These are phyloP conservation scores for Exserohilum rostratum DNA, from an alignment of 2,329 filamentous ascomycete genomes.

Conservation along the genomic window DNA sequence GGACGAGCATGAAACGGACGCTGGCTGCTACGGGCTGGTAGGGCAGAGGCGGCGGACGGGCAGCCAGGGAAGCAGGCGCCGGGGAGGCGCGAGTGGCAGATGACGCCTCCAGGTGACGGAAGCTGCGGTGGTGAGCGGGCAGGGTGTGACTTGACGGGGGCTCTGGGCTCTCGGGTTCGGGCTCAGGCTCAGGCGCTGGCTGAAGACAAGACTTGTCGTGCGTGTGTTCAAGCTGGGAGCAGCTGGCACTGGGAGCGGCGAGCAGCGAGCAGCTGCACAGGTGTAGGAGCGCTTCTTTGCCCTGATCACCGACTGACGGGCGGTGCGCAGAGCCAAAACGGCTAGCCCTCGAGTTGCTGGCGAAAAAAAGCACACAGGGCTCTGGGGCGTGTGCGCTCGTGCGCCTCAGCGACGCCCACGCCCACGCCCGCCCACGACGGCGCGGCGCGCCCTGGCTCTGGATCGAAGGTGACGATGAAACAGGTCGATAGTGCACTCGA, in stretches of 20 bases:
- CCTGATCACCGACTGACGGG: slow-evolving; percentile 8
- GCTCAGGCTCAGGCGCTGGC: too few species aligned
- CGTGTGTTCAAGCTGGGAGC: too few species aligned
- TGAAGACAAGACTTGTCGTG: too few species aligned
- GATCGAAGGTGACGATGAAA: slow-evolving; percentile 8
- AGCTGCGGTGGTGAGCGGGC: neutral
- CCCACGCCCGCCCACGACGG: too few species aligned
- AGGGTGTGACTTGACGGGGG: too few species aligned
- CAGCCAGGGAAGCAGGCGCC: neutral
- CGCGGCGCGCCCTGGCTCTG: too few species aligned
- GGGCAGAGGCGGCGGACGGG: neutral
- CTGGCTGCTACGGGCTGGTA: neutral
- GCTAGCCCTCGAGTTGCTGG: slow-evolving; percentile 5
- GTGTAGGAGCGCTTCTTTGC: neutral
- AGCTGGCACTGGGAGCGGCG: too few species aligned
- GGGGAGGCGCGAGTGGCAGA: neutral
- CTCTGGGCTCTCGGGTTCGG: too few species aligned
- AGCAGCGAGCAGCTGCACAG: too few species aligned
- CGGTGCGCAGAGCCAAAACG: slow-evolving; percentile 3
- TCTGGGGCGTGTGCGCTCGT: neutral
- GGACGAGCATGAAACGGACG: neutral
- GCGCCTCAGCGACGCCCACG: slow-evolving; percentile 3
- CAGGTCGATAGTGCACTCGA: neutral
- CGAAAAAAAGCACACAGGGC: slow-evolving; percentile 4
- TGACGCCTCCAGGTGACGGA: neutral